Conservation (phyloP, 2,329 filamentous ascomycete genomes). For the Fusarium annulatum region DNA sequence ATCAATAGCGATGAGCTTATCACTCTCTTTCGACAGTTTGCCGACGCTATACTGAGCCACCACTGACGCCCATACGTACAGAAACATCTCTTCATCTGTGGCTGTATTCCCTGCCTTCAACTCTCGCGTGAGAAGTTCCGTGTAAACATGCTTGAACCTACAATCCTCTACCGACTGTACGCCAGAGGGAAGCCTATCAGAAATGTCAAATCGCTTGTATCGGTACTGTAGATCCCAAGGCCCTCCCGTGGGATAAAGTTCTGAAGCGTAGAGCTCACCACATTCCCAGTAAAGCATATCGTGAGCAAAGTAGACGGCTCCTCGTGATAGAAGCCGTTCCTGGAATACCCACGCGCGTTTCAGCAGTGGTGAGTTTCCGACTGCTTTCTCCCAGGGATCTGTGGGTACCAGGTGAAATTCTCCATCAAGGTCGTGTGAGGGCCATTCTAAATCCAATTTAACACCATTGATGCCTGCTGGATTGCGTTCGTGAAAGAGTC, state of each 20-base stretch:
- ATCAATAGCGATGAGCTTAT: slow-evolving; percentile 2
- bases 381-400: slow-evolving; percentile 1
- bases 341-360: slow-evolving; percentile 6
- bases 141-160: slow-evolving; percentile 10
- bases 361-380: not conserved
- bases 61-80: slow-evolving; percentile 9
- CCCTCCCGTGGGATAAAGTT: not conserved
- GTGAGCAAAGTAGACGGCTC: not conserved
- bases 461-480: not conserved
- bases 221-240: slow-evolving; percentile 1
- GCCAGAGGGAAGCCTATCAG: not conserved
- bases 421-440: not conserved
- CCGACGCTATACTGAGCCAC: slow-evolving; percentile 7
- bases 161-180: not conserved
- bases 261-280: not conserved
- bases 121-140: not conserved
- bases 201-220: not conserved
- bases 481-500: not conserved
- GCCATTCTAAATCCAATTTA: not conserved
- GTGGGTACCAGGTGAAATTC: not conserved
- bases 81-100: not conserved
- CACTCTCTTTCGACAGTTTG: not conserved
- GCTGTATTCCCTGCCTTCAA: rapidly evolving
- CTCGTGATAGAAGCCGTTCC: not conserved
- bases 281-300: slow-evolving; percentile 14